Evolutionary conservation across 1,284 basidiomycete genomes (phyloP), one percentile per base, ranked within the genome.

Genomic region (Puccinia triticina): DNA sequence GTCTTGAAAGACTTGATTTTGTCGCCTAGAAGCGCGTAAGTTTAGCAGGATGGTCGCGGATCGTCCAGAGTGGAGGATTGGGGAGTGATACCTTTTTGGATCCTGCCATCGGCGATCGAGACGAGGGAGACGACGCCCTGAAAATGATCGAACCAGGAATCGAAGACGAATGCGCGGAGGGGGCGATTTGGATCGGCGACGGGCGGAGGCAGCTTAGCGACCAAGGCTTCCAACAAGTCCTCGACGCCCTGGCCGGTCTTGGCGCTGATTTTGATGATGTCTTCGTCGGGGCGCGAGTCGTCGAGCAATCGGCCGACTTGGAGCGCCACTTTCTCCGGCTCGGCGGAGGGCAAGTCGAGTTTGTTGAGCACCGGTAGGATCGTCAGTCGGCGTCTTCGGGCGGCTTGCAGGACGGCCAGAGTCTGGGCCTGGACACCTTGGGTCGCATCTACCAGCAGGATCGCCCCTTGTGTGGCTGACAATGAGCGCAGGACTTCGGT

Each of bases 391-490:
- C 92, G 90, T 86, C 95, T 93, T 85, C 90, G 90, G 0, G 96
- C 96, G 77, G 93, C 91, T 85, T 96, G 93, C 85, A 93, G 96
- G 7, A 99, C 97, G 0, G 94, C 96, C 81, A 99, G 92, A 7
- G 96, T 95, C 88, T 99, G 97, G 0, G 97, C 96, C 88, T 99
- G 97, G 7, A 99, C 92, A 18, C 96, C 96, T 89, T 98, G 96
- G 66, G 94, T 95, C 18, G 96, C 94, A 86, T 99, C 96, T 0
- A 99, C 95, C 1, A 91, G 90, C 18, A 99, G 89, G 71, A 99
- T 87, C 3, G 95, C 96, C 26, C 95, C 96, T 88, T 99, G 94
- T 85, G 94, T 98, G 48, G 96, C 95, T 1, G 94, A 92, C 37
- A 99, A 89, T 61, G 94, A 95, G 69, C 97, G 91, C 21, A 94